These are phyloP conservation scores for Wilcoxina mikolae DNA, from an alignment of 495 filamentous ascomycete species.

Conservation along the genomic window DNA sequence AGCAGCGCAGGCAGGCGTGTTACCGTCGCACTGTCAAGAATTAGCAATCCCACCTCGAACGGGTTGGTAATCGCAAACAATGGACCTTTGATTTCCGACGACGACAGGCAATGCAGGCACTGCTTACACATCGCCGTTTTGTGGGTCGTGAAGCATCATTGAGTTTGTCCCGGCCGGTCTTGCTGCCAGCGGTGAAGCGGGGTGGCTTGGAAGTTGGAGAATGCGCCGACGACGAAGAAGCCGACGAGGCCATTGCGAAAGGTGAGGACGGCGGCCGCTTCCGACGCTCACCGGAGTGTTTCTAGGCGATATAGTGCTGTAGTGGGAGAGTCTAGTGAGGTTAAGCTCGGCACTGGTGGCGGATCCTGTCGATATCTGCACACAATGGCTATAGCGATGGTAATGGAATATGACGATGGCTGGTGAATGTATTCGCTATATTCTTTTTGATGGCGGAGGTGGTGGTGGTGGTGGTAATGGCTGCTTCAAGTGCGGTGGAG, in stretches of 20 bases:
- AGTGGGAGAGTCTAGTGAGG: too few relatives aligned
- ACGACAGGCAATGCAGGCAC: conserved; percentile 86
- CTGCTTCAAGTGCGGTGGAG: too few relatives aligned
- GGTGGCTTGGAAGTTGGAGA: not conserved
- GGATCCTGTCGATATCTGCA: too few relatives aligned
- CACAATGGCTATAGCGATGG: too few relatives aligned
- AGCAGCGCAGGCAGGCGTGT: conserved; percentile 79
- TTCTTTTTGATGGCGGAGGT: too few relatives aligned
- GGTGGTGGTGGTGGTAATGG: too few relatives aligned
- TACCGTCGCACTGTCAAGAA: conserved; percentile 62
- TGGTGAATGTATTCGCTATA: too few relatives aligned
- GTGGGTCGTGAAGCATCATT: conserved; percentile 14
- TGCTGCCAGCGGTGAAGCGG: not conserved
- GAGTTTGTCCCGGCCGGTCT: conserved; percentile 7
- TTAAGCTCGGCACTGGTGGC: too few relatives aligned
- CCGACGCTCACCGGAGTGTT: not conserved
- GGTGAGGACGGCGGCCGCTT: not conserved
- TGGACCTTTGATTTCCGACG: conserved; percentile 78
- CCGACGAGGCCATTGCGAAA: not conserved
- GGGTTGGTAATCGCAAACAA: conserved; percentile 6
- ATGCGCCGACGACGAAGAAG: not conserved
- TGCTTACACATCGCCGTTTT: conserved; percentile 85
- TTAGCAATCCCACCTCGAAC: not conserved
- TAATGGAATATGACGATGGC: too few relatives aligned
- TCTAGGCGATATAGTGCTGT: too few relatives aligned